Conservation (phyloP, 2,329 filamentous ascomycete genomes). For the Ilyonectria sp. region DNA sequence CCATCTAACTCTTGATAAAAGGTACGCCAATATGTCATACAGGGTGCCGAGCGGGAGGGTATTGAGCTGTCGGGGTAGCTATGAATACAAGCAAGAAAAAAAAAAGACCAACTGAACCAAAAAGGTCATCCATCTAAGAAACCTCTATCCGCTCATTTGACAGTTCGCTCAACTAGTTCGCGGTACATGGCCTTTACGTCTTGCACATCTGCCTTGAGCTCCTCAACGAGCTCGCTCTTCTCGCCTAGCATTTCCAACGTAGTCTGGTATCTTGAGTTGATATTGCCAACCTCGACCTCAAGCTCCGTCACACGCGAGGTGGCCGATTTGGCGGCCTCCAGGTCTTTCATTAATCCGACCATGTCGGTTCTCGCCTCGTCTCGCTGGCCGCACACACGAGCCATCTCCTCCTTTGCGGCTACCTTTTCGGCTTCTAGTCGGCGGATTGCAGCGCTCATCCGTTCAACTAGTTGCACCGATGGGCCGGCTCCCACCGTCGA, state of each 20-base stretch:
- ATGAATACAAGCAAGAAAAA: slow-evolving; percentile 43
- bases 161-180: slow-evolving; percentile 89
- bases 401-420: slow-evolving; percentile 87
- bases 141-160: slow-evolving; percentile 66
- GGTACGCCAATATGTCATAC: slow-evolving; percentile 83
- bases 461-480: slow-evolving; percentile 93
- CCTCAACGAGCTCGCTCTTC: slow-evolving; percentile 95
- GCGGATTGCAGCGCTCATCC: slow-evolving; percentile 94
- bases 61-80: slow-evolving; percentile 68
- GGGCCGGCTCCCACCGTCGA: slow-evolving; percentile 93
- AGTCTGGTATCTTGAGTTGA: slow-evolving; percentile 88
- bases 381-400: slow-evolving; percentile 84
- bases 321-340: slow-evolving; percentile 77
- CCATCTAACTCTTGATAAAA: slow-evolving; percentile 53
- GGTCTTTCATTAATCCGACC: slow-evolving; percentile 89
- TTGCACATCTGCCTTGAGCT: slow-evolving; percentile 88
- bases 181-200: slow-evolving; percentile 98
- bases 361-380: slow-evolving; percentile 95
- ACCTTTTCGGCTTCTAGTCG: slow-evolving; percentile 94
- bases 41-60: slow-evolving; percentile 87
- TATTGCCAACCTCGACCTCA: slow-evolving; percentile 76
- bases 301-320: slow-evolving; percentile 74
- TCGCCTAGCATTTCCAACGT: slow-evolving; percentile 96
- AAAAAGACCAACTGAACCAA: slow-evolving; percentile 29
- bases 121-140: slow-evolving; percentile 26